phyloP scores from a whole-genome alignment of 2,329 filamentous ascomycete species.

The Aspergillus amoenus region DNA sequence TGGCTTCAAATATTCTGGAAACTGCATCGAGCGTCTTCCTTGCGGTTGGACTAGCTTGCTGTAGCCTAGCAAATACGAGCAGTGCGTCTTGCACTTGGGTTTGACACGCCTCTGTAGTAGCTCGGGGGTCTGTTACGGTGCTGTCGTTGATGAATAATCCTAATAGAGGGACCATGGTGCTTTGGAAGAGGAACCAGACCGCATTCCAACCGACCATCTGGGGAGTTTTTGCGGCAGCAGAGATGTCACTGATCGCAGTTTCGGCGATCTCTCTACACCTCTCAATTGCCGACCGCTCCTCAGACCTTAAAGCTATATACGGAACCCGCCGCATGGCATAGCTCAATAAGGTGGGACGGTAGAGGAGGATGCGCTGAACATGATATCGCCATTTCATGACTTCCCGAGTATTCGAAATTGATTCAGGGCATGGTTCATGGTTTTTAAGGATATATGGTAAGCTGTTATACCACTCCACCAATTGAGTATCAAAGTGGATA shows the following conservation, averaged over 20 bases:
- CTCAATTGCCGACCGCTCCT: slow-evolving; percentile 67
- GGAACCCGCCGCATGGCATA: slow-evolving; percentile 56
- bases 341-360: slow-evolving; percentile 70
- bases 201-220: slow-evolving; percentile 80
- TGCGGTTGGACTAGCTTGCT: slow-evolving; percentile 64
- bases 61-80: slow-evolving; percentile 50
- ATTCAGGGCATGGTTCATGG: slow-evolving; percentile 67
- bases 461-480: slow-evolving; percentile 70
- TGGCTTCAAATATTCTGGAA: slow-evolving; percentile 62
- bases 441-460: slow-evolving; percentile 66
- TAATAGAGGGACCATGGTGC: slow-evolving; percentile 74
- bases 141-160: slow-evolving; percentile 59
- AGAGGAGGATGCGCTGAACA: slow-evolving; percentile 73
- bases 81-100: slow-evolving; percentile 56
- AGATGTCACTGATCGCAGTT: slow-evolving; percentile 71
- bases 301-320: slow-evolving; percentile 52
- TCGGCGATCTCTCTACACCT: slow-evolving; percentile 69
- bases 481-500: slow-evolving; percentile 63
- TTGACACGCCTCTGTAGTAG: slow-evolving; percentile 51
- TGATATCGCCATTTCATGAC: slow-evolving; percentile 83
- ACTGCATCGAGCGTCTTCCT: slow-evolving; percentile 64
- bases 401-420: slow-evolving; percentile 67
- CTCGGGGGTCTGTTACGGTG: slow-evolving; percentile 58
- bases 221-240: slow-evolving; percentile 67
- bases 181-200: slow-evolving; percentile 79